Evolutionary conservation across 805 yeast species (phyloP).

Genomic region (Ogataea corticis): DNA sequence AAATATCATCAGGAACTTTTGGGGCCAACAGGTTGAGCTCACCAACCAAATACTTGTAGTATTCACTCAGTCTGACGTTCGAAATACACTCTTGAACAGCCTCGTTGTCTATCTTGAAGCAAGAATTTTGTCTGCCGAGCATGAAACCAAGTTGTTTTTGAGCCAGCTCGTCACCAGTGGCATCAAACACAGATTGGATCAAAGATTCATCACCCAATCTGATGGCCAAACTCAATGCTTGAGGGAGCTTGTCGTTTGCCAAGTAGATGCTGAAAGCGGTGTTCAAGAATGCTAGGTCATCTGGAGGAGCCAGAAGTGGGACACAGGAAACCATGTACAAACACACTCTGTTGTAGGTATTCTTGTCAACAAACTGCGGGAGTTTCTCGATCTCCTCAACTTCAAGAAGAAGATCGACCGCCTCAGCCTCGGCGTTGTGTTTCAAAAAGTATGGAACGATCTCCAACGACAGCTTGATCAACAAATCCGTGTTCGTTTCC

Average conservation of each 20-base stretch:
- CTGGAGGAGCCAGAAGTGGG: slow-evolving; percentile 94
- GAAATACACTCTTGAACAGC: slow-evolving; percentile 83
- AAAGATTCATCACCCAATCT: slow-evolving; percentile 80
- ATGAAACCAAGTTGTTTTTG: slow-evolving; percentile 92
- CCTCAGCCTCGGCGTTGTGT: slow-evolving; percentile 98
- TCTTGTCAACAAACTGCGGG: slow-evolving; percentile 79
- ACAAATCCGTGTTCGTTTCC: slow-evolving; percentile 28
- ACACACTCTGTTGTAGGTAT: slow-evolving; percentile 86
- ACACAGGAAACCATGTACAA: slow-evolving; percentile 94
- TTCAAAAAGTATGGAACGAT: slow-evolving; percentile 87
- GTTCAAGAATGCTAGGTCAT: slow-evolving; percentile 79
- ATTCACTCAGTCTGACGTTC: slow-evolving; percentile 75
- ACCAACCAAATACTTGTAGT: slow-evolving; percentile 75
- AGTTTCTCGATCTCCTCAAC: slow-evolving; percentile 83
- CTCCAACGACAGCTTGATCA: slow-evolving; percentile 67
- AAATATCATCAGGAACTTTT: slow-evolving; percentile 91
- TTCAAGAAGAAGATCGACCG: slow-evolving; percentile 89
- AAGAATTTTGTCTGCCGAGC: slow-evolving; percentile 81
- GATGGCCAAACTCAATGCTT: slow-evolving; percentile 87
- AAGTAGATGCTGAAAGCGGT: slow-evolving; percentile 88
- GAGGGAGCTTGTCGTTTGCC: slow-evolving; percentile 76
- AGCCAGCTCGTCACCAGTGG: slow-evolving; percentile 68
- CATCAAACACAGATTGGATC: slow-evolving; percentile 77
- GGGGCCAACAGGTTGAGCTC: slow-evolving; percentile 89
- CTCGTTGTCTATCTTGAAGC: slow-evolving; percentile 68